These are phyloP conservation scores for Fagus crenata DNA, from an alignment of 306 rosid species.

Conservation along the genomic window DNA sequence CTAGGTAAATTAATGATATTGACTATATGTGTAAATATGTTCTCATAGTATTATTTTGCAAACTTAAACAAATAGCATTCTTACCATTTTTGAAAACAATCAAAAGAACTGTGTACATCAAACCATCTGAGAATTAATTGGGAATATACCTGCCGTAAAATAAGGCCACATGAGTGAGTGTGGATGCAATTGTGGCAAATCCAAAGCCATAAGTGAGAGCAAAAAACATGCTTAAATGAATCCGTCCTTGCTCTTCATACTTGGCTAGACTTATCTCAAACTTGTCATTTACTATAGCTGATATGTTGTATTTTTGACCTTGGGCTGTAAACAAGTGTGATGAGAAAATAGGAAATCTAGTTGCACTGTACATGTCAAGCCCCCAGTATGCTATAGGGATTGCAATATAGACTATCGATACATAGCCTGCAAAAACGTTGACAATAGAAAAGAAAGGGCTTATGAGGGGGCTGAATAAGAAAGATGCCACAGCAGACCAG, in stretches of 20 bases:
- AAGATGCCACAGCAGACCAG: slow-evolving; percentile 70
- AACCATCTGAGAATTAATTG: not conserved
- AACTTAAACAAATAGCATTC: not conserved
- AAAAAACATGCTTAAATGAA: slow-evolving; percentile 63
- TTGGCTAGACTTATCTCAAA: slow-evolving; percentile 48
- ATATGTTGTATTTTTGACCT: slow-evolving; percentile 57
- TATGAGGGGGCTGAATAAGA: slow-evolving; percentile 75
- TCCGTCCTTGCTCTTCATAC: slow-evolving; percentile 60
- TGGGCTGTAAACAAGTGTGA: slow-evolving; percentile 61
- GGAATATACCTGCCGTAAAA: slow-evolving; percentile 70
- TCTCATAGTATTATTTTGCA: not conserved
- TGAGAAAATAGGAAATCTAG: slow-evolving; percentile 70
- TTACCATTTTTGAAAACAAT: not conserved
- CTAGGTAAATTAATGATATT: no score
- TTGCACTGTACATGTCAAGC: slow-evolving; percentile 47
- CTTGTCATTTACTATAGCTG: slow-evolving; percentile 60
- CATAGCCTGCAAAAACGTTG: slow-evolving; percentile 62
- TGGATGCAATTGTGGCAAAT: slow-evolving; percentile 74
- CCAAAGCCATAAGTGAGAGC: slow-evolving; percentile 75
- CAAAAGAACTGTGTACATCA: not conserved
- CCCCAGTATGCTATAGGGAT: slow-evolving; percentile 72
- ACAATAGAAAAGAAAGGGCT: slow-evolving; percentile 73
- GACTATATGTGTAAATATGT: no score
- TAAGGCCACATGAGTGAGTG: slow-evolving; percentile 65
- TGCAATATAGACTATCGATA: slow-evolving; percentile 42